Evolutionary conservation across 768 basidiomycete genomes (phyloP).

Genomic region (Kwoniella dejecticola): DNA sequence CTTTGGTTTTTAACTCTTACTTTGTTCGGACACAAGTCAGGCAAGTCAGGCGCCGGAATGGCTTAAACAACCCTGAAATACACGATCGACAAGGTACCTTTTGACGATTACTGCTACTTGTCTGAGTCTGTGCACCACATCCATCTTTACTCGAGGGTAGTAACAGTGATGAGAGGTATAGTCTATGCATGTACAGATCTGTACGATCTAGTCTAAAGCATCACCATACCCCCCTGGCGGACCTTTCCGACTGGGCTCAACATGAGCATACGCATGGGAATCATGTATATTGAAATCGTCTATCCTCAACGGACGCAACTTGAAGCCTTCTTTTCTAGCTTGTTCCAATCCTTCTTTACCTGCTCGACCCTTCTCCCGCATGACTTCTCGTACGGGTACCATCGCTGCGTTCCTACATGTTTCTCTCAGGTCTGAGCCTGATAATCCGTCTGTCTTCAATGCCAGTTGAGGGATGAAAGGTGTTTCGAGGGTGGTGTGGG

Average conservation of each 20-base stretch:
- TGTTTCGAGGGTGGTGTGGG: conserved; percentile 69
- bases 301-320: conserved; percentile 70
- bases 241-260: conserved; percentile 46
- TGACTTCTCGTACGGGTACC: conserved; percentile 65
- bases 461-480: conserved; percentile 70
- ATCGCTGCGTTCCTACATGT: conserved; percentile 91
- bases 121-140: background rate
- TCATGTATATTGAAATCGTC: conserved; percentile 66
- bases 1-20: too few relatives aligned
- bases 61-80: conserved; percentile 1
- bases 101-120: background rate
- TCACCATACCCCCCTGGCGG: conserved; percentile 37
- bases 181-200: conserved; percentile 4
- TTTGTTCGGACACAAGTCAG: too few relatives aligned
- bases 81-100: too few relatives aligned
- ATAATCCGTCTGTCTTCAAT: conserved; percentile 68
- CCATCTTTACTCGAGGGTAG: too few relatives aligned
- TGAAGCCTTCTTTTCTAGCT: conserved; percentile 66
- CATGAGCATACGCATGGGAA: conserved; percentile 53
- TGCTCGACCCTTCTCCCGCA: conserved; percentile 49
- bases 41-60: conserved; percentile 2
- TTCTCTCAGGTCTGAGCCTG: conserved; percentile 89
- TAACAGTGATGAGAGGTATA: background rate
- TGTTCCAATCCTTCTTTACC: conserved; percentile 60
- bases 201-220: conserved; percentile 14